Base-by-base conservation (phyloP, 805 yeast species). In the Zygotorulaspora sp. region DNA sequence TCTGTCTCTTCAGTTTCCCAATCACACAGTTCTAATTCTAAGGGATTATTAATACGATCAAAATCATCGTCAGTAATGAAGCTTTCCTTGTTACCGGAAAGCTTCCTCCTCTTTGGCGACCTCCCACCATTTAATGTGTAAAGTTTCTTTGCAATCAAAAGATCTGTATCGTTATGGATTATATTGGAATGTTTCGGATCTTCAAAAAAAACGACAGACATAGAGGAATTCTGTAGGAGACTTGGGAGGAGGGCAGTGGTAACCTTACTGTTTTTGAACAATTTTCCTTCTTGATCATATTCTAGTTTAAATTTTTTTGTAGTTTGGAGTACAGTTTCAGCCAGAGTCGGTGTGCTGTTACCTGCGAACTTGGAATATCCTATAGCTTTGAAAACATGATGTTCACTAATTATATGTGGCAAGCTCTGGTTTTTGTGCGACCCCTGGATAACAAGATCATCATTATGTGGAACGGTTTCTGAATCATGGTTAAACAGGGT, bases 261-360 rank as follows among this genome's bases (percentile, higher is more conserved):
- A 22, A 48, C 37, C 10, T 43, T 36, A 15, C 40, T 47, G 32
- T 36, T 52, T 33, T 40, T 46, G 40, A 58, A 53, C n/a, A 57
- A 24, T 32, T 49, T 55, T 13, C 61, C 60, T 14, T 47, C 31
- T 1, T 47, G 40, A 23, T 46, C 37, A 20, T 40, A 45, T 14
- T 43, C 30, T 3, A 58, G 36, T n/a, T 53, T 38, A 29, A 49
- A 58, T 32, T 57, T 57, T 13, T 43, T 32, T 17, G 56, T 21
- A 6, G 54, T 50, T 11, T 29, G 32, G 10, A 48, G 36, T 17
- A 51, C 41, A 4, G 45, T 44, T n/a, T 50, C 52, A 10, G 51
- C 47, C 6, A 46, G 37, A 10, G 50, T 46, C 5, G 52, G 52
- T 4, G 49, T 41, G 8, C 22, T n/a, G 15, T 36, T 27, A 15